Evolutionary conservation across 2,329 filamentous ascomycete species (phyloP).

Genomic region (Purpureocillium takamizusanense): DNA sequence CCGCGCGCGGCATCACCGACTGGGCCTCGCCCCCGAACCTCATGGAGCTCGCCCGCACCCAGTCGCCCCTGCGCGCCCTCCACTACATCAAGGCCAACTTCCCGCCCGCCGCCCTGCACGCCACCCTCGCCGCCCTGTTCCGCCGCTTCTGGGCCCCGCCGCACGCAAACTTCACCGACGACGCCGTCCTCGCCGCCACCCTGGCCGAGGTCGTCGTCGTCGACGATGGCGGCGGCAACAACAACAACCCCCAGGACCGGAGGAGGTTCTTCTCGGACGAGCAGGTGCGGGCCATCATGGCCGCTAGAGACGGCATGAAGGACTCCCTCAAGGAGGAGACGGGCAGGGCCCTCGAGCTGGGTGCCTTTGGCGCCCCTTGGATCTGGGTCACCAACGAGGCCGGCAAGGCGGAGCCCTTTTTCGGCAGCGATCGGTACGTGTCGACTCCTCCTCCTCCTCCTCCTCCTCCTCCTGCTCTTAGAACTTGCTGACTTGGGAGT

Average conservation of each 20-base stretch:
- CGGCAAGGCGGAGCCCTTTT: constrained; percentile 59
- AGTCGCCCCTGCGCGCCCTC: constrained; percentile 55
- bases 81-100: constrained; percentile 56
- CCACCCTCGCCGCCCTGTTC: constrained; percentile 46
- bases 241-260: too few relatives aligned
- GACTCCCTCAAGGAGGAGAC: constrained; percentile 45
- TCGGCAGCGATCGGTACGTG: constrained; percentile 60
- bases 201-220: constrained; percentile 21
- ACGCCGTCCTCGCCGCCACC: constrained; percentile 36
- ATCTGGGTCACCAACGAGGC: constrained; percentile 53
- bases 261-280: constrained; percentile 36
- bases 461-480: neutral
- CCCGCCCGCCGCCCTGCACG: constrained; percentile 38
- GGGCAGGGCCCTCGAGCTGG: constrained; percentile 49
- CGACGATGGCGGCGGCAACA: constrained; percentile 6
- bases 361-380: constrained; percentile 74
- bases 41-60: constrained; percentile 30
- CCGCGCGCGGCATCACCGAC: constrained; percentile 25
- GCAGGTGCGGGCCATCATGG: constrained; percentile 48
- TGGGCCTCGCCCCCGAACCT: constrained; percentile 32
- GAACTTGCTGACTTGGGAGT: neutral
- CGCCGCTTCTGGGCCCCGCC: constrained; percentile 53
- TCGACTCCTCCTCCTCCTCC: too few relatives aligned
- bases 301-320: constrained; percentile 38
- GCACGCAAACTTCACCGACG: constrained; percentile 49